Base-by-base conservation (phyloP, 169 alveolate species). In the Plasmodium coatneyi region DNA sequence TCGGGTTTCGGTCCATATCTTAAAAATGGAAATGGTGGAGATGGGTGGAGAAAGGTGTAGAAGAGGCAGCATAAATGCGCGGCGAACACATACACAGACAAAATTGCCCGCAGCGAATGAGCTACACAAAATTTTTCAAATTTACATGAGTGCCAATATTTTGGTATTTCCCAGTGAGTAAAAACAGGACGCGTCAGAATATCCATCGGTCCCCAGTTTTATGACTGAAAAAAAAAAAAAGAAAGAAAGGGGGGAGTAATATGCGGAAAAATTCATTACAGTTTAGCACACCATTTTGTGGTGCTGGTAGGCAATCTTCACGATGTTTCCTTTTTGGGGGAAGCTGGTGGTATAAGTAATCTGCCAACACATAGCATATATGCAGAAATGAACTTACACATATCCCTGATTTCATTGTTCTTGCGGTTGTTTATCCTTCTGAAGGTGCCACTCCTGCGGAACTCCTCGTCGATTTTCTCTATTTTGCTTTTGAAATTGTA, bases 1-100 rank as follows among this genome's bases (percentile, higher is more conserved):
- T 84, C 93, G 14, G 93, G 93, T 32, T 84, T 84, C 30, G 93
- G 93, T n/a, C 93, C 93, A 74, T 84, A 84, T 84, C 93, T 84
- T 74, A 41, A 3, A 84, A 84, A 74, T 28, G 82, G 30, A 52
- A 83, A 83, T 36, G 72, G 49, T 60, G 16, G 70, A 41, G 46
- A 49, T 41, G 41, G 16, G 36, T 28, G 36, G 70, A 41, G 46
- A 49, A 79, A 79, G 16, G 36, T 28, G 36, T 19, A 66, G 32
- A 19, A 22, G 76, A 66, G 36, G 30, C 3, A 9, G 76, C 16
- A 66, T 66, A 22, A 6, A n/a, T 28, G 36, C 36, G 41, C 30
- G 39, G 39, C 10, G 36, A 66, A 66, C 32, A 66, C 22, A 36
- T 66, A 36, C 5, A 66, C 30, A 66, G 36, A 28, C 41, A 19